Base-by-base conservation (phyloP, 169 alveolate species). In the Eimeria sp. region DNA sequence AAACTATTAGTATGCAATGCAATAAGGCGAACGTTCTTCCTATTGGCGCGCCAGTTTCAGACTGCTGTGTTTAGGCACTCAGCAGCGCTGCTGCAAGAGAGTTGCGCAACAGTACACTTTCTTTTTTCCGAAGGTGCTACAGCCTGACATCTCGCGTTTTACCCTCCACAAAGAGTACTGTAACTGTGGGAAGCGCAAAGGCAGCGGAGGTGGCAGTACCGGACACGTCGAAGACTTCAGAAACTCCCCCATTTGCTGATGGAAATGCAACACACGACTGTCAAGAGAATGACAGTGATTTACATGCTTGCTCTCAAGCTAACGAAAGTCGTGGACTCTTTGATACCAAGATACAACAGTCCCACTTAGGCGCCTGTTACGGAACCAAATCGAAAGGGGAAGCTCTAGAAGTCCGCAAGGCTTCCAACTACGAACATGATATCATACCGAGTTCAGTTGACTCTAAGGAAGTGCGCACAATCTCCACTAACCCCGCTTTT, bases 41-140 rank as follows among this genome's bases (percentile, higher is more conserved):
- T 71, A 71, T 30, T 71, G 33, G 1, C n/a, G 2, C 54, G 18
- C 27, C 80, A 33, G 11, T 6, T 13, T 18, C 46, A 78, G 2
- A 23, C 60, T 40, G 30, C 58, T 85, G 77, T 46, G 72, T 37
- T 56, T 85, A 85, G 91, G 91, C 77, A 0, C 13, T 85, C 56
- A 37, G 30, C 40, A 58, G 18, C 16, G 91, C 91, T 16, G 56
- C 40, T 37, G 37, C 25, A 56, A 37, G 88, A 30, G 68, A 78
- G 13, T 49, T 52, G 68, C 88, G 88, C 68, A 78, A 52, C 18
- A 54, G 49, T 52, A 58, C 91, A 25, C 46, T 54, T 23, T 33
- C 40, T 6, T 62, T 85, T 37, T 18, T 85, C 60, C 91, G 78
- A 18, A 58, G 77, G 46, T 62, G 78, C 13, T 46, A 10, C 54